These are phyloP conservation scores for Hypoxylon sp. DNA, from an alignment of 2,329 filamentous ascomycete genomes.

Conservation along the genomic window DNA sequence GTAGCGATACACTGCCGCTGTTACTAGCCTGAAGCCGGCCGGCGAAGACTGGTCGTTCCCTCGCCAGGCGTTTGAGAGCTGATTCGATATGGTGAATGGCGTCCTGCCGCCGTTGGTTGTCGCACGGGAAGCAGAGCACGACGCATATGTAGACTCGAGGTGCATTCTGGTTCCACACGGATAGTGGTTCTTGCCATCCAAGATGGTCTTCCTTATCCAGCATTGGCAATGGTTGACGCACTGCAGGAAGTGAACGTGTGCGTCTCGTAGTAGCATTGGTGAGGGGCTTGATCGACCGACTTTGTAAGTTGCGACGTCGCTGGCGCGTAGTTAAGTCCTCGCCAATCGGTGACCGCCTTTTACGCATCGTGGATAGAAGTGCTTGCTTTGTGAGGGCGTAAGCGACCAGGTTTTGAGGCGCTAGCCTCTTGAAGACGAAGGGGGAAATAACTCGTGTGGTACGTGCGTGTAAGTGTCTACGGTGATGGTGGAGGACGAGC, in stretches of 20 bases:
- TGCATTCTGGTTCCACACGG: constrained; percentile 55
- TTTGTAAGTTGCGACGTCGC: constrained; percentile 46
- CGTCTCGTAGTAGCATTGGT: constrained; percentile 40
- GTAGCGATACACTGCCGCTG: constrained; percentile 47
- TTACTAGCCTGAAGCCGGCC: constrained; percentile 49
- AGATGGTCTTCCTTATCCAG: constrained; percentile 44
- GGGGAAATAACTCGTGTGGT: constrained; percentile 33
- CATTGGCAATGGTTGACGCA: constrained; percentile 46
- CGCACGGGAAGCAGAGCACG: constrained; percentile 54
- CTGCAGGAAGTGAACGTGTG: constrained; percentile 34
- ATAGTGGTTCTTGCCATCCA: constrained; percentile 50
- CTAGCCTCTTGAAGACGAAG: constrained; percentile 41
- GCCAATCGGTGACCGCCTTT: constrained; percentile 48
- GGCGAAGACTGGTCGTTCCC: constrained; percentile 52
- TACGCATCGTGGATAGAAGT: constrained; percentile 40
- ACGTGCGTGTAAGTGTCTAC: constrained; percentile 34
- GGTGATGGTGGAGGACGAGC: constrained; percentile 17
- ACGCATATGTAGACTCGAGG: constrained; percentile 56
- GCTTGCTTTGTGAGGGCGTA: constrained; percentile 23
- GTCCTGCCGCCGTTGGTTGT: constrained; percentile 44
- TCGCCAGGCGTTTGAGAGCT: constrained; percentile 51
- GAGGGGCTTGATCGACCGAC: constrained; percentile 39
- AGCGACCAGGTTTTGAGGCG: constrained; percentile 39
- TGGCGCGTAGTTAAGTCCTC: constrained; percentile 44
- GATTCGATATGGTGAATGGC: constrained; percentile 49